Evolutionary conservation across 2,329 filamentous ascomycete genomes (phyloP), one percentile per base, ranked within the genome.

Genomic region (Scortechinia acanthostroma): DNA sequence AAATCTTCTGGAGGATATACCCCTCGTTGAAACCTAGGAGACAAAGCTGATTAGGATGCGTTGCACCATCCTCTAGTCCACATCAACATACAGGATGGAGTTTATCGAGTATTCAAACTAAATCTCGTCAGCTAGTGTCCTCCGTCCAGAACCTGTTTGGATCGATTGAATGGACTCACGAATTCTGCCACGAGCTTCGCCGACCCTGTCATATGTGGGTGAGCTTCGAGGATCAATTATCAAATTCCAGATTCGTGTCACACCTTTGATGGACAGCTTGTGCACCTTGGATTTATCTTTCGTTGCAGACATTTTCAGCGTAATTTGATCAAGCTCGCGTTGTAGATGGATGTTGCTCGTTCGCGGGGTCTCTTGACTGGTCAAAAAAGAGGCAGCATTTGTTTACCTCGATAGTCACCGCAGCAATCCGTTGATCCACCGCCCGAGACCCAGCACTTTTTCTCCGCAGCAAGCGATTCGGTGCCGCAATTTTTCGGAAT

Each of bases 41-140:
- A 57, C 40, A 57, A 3, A 19, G 6, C 4, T 23, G 3, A 4
- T 20, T 14, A 14, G 16, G 21, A 21, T 3, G 13, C n/a, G n/a
- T n/a, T n/a, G n/a, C n/a, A n/a, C n/a, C n/a, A n/a, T n/a, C n/a
- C n/a, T n/a, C n/a, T n/a, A 47, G 43, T n/a, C n/a, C n/a, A n/a
- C n/a, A 14, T 46, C 40, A 25, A 56, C 79, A 56, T 75, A 93
- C 81, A 98, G 74, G 48, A 98, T 97, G 0, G 91, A 94, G 59
- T 98, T 93, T 60, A 97, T 96, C 1, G 89, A 96, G 66, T 95
- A 98, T 73, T 98, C 90, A 60, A 98, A 98, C 80, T 87, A 56
- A 22, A 42, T 28, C 22, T 19, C 2, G 15, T 22, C 46, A 45
- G 33, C 35, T 4, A 4, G 1, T 28, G 15, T 4, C 3, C 10